Evolutionary conservation across 1,284 basidiomycete genomes (phyloP).

Genomic region (Irpex lacteus): DNA sequence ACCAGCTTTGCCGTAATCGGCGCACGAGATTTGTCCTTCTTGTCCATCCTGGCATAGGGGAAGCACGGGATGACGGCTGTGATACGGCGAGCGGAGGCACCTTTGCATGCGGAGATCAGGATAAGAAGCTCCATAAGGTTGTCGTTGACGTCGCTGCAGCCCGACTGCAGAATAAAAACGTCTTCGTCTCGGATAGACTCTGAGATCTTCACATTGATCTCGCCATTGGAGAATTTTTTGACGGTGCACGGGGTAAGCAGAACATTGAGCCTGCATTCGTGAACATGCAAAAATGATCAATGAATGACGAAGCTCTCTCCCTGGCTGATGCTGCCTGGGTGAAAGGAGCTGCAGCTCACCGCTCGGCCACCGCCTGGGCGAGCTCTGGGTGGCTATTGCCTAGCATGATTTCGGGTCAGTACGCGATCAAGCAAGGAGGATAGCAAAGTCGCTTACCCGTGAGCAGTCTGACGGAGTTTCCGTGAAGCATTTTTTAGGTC

Average conservation of each 20-base stretch:
- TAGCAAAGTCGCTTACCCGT: slow-evolving; percentile 62
- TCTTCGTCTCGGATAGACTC: slow-evolving; percentile 98
- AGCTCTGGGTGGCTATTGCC: slow-evolving; percentile 99
- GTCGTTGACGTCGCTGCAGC: slow-evolving; percentile 78
- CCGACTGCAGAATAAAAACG: slow-evolving; percentile 93
- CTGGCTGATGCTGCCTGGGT: slow-evolving; percentile 30
- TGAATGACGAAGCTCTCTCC: slow-evolving; percentile 3
- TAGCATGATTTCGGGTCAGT: slow-evolving; percentile 33
- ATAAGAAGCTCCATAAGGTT: slow-evolving; percentile 91
- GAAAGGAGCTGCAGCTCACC: slow-evolving; percentile 72
- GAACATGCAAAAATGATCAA: neutral
- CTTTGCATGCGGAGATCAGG: slow-evolving; percentile 94
- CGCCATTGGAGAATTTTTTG: slow-evolving; percentile 95
- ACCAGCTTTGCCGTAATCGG: slow-evolving; percentile 99
- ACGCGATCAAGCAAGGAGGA: slow-evolving; percentile 8
- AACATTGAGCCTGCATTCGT: slow-evolving; percentile 75
- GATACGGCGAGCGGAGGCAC: slow-evolving; percentile 92
- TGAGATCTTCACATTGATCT: slow-evolving; percentile 89
- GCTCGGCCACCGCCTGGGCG: slow-evolving; percentile 90
- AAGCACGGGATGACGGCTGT: slow-evolving; percentile 98
- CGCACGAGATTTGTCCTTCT: slow-evolving; percentile 96
- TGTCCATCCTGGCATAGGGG: slow-evolving; percentile 96
- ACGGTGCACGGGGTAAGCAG: slow-evolving; percentile 88
- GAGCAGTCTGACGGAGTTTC: slow-evolving; percentile 91
- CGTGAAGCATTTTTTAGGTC: slow-evolving; percentile 67